Evolutionary conservation across 2,329 filamentous ascomycete species (phyloP), one percentile per base, ranked within the genome.

Genomic region (Orbilia brochopaga): DNA sequence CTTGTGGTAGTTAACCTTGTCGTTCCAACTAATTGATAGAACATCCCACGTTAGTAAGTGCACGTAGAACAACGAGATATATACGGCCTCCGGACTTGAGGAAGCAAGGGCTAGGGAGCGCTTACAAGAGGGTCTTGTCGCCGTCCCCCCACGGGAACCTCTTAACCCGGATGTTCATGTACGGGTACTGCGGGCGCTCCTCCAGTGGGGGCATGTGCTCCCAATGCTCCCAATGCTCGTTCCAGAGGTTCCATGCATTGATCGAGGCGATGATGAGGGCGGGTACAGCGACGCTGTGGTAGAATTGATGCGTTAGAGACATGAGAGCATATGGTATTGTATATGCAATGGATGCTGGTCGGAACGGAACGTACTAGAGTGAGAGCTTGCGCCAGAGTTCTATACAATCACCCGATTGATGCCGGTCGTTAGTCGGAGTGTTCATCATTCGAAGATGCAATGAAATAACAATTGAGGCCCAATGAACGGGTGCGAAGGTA

Each of bases 211-310:
- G 87, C 81, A 90, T 83, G 83, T 97, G 93, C 59, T 81, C 83
- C 87, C 89, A 91, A 85, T 99, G 94, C 83, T 95, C 90, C 93
- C 93, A 97, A 83, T 99, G 94, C 83, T 95, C 91, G 78, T 86
- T 88, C 91, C 92, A 99, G 74, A 96, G 87, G 79, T 88, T 87
- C 81, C 90, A 96, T 78, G 92, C 92, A 81, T 99, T 99, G 82
- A 88, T 83, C 76, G 82, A 80, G 72, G 89, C 88, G 76, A 92
- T 83, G 76, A 88, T 82, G 67, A 97, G 83, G 80, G 82, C 84
- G 64, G 93, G 92, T 75, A 89, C 82, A 76, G 90, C 87, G 78
- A 84, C 88, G 81, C 92, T 96, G 79, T 77, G 67, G 30, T n/a
- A 15, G 30, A 44, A 48, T 54, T n/a, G 32, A 40, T 32, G 35